Base-by-base conservation (phyloP, 2,329 filamentous ascomycete species). In the Blastomyces gilchristii region DNA sequence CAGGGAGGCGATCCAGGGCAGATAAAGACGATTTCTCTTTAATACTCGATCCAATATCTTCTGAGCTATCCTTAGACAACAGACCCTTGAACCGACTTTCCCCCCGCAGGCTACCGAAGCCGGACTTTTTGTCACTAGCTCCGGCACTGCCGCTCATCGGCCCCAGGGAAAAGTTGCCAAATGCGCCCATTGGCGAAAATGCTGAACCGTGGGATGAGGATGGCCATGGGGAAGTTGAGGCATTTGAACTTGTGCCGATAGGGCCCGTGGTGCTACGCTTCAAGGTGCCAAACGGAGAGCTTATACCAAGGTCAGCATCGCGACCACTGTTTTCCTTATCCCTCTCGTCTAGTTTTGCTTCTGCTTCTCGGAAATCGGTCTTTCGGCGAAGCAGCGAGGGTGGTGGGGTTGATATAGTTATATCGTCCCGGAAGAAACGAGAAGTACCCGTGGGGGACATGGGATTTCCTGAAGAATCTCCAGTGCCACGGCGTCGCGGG, bases 1-100 rank as follows among this genome's bases (percentile, higher is more conserved):
- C 83, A 58, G 78, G 75, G 50, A 85, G 76, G 67, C 81, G 80
- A 60, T 81, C 80, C 59, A 85, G 73, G 68, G 78, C 82, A 63
- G 77, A 77, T 63, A 81, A 69, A 12, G 82, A 83, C 25, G 77
- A 68, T 72, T 85, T 87, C 64, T 85, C 82, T 71, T 82, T 84
- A 18, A 81, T 71, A 34, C 74, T 75, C 45, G 74, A 71, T 57
- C 77, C 75, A 34, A 85, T 78, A 64, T 86, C 87, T 65, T 95
- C 91, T 3, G 82, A 78, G 68, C 83, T 87, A 45, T 91, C 87
- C 76, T 92, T 95, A 25, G 85, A 86, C 68, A 96, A 87, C 28
- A 96, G 76, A 71, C 91, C 91, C 68, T 92, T 93, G 70, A 97
- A 86, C 37, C 91, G 87, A 73, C 91, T 96, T 72, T 91, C 90